Base-by-base conservation (phyloP, 139 green algal genomes). In the Coelastrella sp. region DNA sequence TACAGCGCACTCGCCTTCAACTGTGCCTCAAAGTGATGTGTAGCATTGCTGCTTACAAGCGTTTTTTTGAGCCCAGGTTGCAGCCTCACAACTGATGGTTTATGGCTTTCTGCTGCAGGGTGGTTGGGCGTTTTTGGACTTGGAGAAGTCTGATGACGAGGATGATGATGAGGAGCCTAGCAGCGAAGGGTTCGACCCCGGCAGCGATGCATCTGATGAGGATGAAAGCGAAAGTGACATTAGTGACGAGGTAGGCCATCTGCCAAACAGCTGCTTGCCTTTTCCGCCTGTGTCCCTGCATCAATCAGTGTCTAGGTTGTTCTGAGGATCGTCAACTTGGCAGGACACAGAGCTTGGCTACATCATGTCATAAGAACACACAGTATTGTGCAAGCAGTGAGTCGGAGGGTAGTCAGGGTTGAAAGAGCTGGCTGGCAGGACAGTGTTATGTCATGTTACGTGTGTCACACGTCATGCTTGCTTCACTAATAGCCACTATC, bases 91-190 rank as follows among this genome's bases (percentile, higher is more conserved):
- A 71, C 61, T 71, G 61, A 71, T 71, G 10, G 32, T 47, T 47
- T 47, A 47, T 71, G 61, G 61, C 61, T 71, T 60, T 2, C 5
- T 71, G 56, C 13, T 84, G 78, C 92, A 96, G 22, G 98, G 98
- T 56, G 98, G 98, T 56, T 99, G 98, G 98, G 95, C 96, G 91
- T 99, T 99, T 93, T 94, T 99, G 60, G 97, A 99, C 95, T 95
- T 96, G 74, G 96, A 99, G 88, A 96, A 94, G 82, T 80, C 84
- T 23, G 97, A 98, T 73, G 93, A 85, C 32, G 96, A 97, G 13
- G 96, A 95, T 0, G 96, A 98, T 57, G 96, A 94, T 14, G 92
- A 82, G 20, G 97, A 96, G 20, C 16, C 93, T 95, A 74, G 89
- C 92, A 95, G 94, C 66, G 97, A 97, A 77, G 96, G 96, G 83